Conservation (phyloP, 768 basidiomycete genomes). For the Boletus coccyginus region DNA sequence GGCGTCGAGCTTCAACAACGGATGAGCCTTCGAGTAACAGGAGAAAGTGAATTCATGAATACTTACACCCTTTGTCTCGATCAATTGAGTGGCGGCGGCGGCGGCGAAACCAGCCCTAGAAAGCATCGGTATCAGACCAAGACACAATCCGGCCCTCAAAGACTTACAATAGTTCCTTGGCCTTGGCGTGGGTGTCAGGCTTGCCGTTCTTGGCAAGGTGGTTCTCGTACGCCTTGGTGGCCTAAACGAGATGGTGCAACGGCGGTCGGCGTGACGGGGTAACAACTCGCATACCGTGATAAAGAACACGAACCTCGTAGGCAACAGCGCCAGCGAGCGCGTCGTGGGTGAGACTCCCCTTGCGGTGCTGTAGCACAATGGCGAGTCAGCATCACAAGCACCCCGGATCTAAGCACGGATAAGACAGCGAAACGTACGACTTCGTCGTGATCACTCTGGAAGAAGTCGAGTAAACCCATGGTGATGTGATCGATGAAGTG, state of each 20-base stretch:
- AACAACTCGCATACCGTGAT: too few species aligned
- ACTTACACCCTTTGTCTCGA: slow-evolving; percentile 23
- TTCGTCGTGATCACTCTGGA: not conserved
- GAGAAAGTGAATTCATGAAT: not conserved
- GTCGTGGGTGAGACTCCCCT: slow-evolving; percentile 18
- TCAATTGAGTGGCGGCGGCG: slow-evolving; percentile 3
- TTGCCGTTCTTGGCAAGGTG: slow-evolving; percentile 12
- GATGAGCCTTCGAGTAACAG: not conserved
- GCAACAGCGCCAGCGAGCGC: slow-evolving; percentile 16
- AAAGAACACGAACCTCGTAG: slow-evolving; percentile 13
- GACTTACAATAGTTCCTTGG: slow-evolving; percentile 22
- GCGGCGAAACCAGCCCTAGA: slow-evolving; percentile 11
- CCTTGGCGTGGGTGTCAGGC: slow-evolving; percentile 20
- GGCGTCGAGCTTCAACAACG: not conserved
- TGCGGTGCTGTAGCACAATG: slow-evolving; percentile 6
- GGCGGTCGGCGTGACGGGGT: not conserved
- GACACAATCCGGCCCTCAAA: not conserved
- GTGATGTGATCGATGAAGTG: not conserved
- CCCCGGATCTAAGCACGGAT: not conserved
- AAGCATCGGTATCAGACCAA: not conserved
- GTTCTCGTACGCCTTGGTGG: slow-evolving; percentile 17
- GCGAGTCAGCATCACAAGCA: not conserved
- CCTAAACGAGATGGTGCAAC: slow-evolving; percentile 3
- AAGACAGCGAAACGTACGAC: slow-evolving; percentile 2
- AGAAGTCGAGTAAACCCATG: slow-evolving; percentile 10